Evolutionary conservation across 2,329 filamentous ascomycete genomes (phyloP), one percentile per base, ranked within the genome.

Genomic region (Chalara sp.): DNA sequence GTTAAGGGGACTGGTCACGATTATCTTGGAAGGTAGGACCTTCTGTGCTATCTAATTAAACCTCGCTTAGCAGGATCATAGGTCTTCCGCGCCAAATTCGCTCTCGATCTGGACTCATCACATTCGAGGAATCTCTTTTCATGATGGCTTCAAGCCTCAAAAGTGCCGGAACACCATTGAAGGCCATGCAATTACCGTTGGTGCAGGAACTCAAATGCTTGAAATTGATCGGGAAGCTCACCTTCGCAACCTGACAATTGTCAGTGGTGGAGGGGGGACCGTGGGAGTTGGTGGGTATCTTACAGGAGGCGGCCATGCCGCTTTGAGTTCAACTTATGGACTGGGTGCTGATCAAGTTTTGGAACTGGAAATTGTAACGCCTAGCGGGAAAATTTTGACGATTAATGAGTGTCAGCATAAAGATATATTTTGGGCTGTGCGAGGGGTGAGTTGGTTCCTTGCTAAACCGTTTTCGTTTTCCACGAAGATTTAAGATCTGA

Each of bases 351-450:
- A 86, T 56, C 76, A 84, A 41, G 76, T 81, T 1, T 64, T 86
- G 4, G 72, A 82, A 56, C 73, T 78, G 65, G 73, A 81, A 32
- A 66, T 83, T 0, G 74, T 86, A 1, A 77, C 76, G 0, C 75
- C 75, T 0, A 57, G 59, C 4, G 80, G 81, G 0, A 61, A 73
- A 6, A 68, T 78, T 5, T 41, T 82, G 2, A 72, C 67, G 0
- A 72, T 75, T 1, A 81, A 77, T 45, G 75, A 76, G 39, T 71
- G 74, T 8, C 68, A 76, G 39, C 72, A 84, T 49, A 51, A 66
- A 0, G 80, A 85, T 49, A 64, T 86, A 1, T 85, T 83, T 62
- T 86, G 81, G 82, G 82, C 82, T 0, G 69, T 84, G 54, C 67
- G 76, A 52, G 80, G 81, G 6, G 73, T 79, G 65, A 64, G 72